Conservation (phyloP, 202 grass and related monocot species). For the Panicum virgatum region DNA sequence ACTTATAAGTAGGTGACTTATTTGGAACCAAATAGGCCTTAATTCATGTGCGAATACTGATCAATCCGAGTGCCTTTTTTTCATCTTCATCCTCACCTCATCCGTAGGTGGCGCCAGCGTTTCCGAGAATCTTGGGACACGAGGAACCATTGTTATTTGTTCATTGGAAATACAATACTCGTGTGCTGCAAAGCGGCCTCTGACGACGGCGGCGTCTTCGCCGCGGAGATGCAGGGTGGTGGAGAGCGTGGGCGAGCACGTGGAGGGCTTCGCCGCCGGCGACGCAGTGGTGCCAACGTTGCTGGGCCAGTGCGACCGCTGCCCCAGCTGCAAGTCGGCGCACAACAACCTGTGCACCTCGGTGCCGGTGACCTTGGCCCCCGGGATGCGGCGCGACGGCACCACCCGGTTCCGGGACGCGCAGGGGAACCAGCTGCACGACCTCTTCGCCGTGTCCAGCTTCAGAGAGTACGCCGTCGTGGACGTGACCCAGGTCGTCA, state of each 20-base stretch:
- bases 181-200: background rate
- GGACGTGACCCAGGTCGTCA: constrained; percentile 61
- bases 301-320: constrained; percentile 59
- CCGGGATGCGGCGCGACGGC: constrained; percentile 64
- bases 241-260: constrained; percentile 71
- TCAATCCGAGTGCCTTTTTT: background rate
- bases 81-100: background rate
- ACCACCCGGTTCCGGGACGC: constrained; percentile 53
- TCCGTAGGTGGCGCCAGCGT: background rate
- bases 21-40: too few relatives aligned
- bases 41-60: background rate
- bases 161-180: background rate
- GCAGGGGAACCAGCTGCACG: constrained; percentile 36
- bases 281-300: constrained; percentile 70
- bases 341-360: constrained; percentile 51
- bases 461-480: constrained; percentile 81
- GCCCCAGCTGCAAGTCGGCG: constrained; percentile 50
- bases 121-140: constrained; percentile 71
- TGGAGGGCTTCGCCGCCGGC: constrained; percentile 51
- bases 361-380: constrained; percentile 26
- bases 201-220: background rate
- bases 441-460: constrained; percentile 53
- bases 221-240: constrained; percentile 40
- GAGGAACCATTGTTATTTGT: constrained; percentile 35
- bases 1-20: too few relatives aligned